phyloP scores from a whole-genome alignment of 2,329 filamentous ascomycete genomes.

The Epichloe sp. region DNA sequence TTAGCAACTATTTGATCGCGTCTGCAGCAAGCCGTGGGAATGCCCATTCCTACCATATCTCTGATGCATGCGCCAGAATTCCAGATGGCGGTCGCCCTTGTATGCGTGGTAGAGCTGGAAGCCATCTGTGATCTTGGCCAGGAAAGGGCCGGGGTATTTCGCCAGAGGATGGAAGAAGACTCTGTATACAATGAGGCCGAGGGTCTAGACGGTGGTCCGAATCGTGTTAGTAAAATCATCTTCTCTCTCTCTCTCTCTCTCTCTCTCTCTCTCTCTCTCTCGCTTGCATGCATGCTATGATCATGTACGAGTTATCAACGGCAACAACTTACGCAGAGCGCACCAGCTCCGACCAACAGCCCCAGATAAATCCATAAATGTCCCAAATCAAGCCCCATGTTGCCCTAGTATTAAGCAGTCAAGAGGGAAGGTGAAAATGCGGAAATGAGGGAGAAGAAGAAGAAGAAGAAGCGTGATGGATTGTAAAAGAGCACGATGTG shows the following conservation, averaged over 20 bases:
- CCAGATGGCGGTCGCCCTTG: constrained; percentile 60
- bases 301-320: neutral
- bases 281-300: neutral
- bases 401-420: neutral
- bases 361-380: constrained; percentile 29
- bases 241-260: no score
- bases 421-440: no score
- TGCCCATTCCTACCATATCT: constrained; percentile 43
- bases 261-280: no score
- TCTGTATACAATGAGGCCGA: constrained; percentile 37
- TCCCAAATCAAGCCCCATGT: constrained; percentile 17
- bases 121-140: constrained; percentile 50
- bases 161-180: constrained; percentile 52
- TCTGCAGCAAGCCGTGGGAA: no score
- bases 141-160: constrained; percentile 50
- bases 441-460: neutral
- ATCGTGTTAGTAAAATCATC: neutral
- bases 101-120: constrained; percentile 62
- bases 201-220: constrained; percentile 15
- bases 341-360: constrained; percentile 20
- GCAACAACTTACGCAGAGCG: constrained; percentile 27
- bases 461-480: neutral
- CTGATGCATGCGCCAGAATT: constrained; percentile 57
- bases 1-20: neutral
- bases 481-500: neutral